Percentiles rank a stretch among this genome's conserved stretches.
Conservation (phyloP, 371 early-diverging fungal species). For the Actinomortierella ambigua region DNA sequence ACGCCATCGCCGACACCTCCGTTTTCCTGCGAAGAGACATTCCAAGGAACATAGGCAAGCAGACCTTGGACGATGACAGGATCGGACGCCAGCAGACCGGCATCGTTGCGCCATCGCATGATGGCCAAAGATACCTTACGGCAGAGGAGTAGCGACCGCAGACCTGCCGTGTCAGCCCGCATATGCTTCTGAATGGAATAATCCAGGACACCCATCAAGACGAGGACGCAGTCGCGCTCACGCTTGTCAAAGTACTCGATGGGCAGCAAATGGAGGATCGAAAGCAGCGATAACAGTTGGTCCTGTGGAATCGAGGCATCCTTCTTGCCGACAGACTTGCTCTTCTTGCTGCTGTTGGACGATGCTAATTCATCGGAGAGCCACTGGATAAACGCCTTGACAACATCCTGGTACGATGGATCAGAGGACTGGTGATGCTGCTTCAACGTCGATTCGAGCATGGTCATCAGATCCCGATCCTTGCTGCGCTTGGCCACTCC, state of each 20-base stretch:
- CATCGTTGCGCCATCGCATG: slow-evolving; percentile 44
- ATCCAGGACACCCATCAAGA: slow-evolving; percentile 51
- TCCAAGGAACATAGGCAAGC: not conserved
- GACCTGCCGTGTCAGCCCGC: slow-evolving; percentile 28
- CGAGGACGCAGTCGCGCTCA: slow-evolving; percentile 50
- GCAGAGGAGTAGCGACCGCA: slow-evolving; percentile 45
- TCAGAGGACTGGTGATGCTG: slow-evolving; percentile 6
- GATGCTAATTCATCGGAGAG: not conserved
- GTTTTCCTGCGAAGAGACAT: too few species aligned
- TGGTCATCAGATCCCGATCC: too few species aligned
- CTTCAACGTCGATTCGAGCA: too few species aligned
- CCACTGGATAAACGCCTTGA: slow-evolving; percentile 11
- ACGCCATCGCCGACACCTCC: too few species aligned
- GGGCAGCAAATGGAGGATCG: slow-evolving; percentile 52
- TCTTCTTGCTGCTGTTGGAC: slow-evolving; percentile 4
- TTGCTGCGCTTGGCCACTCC: too few species aligned
- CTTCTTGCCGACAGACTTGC: slow-evolving; percentile 4
- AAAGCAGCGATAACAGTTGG: slow-evolving; percentile 20
- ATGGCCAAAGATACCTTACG: slow-evolving; percentile 49
- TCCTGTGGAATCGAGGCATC: not conserved
- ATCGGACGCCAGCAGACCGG: slow-evolving; percentile 51
- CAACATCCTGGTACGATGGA: slow-evolving; percentile 14
- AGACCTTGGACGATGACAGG: slow-evolving; percentile 19
- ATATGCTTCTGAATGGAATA: slow-evolving; percentile 37
- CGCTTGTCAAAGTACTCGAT: slow-evolving; percentile 57